A percentile compares a stretch with the other conserved stretches of the same genome.
Evolutionary conservation across 305 asterid species (phyloP).

Genomic region (Fraxinus xanthoxyloides): DNA sequence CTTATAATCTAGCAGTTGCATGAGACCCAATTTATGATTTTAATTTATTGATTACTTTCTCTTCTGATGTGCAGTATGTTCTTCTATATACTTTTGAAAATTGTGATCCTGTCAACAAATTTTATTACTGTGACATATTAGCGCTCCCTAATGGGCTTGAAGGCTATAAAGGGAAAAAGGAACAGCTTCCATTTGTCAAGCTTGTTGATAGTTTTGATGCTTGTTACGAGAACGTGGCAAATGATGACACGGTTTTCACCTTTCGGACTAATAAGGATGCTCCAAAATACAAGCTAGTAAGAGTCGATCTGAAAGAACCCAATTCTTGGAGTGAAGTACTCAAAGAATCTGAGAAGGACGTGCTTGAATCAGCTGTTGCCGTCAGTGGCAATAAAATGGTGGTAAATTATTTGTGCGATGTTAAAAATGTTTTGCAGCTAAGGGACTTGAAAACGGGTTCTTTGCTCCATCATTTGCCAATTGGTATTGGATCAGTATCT

Average conservation of each 20-base stretch:
- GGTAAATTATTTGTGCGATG: constrained; percentile 40
- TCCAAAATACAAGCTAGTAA: constrained; percentile 79
- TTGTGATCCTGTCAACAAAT: constrained; percentile 91
- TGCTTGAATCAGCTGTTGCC: constrained; percentile 25
- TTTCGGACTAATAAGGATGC: constrained; percentile 73
- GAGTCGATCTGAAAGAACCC: constrained; percentile 74
- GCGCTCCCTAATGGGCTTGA: constrained; percentile 66
- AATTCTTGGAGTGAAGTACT: constrained; percentile 73
- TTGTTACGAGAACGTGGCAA: constrained; percentile 62
- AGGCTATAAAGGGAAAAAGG: constrained; percentile 52
- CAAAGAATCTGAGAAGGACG: constrained; percentile 64
- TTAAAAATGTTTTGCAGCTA: constrained; percentile 61
- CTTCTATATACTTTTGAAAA: constrained; percentile 56
- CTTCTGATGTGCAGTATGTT: constrained; percentile 65
- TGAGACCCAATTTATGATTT: neutral
- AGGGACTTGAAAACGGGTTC: constrained; percentile 64
- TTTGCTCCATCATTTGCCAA: constrained; percentile 46
- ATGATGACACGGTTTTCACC: constrained; percentile 43
- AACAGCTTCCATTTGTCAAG: constrained; percentile 77
- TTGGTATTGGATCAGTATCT: constrained; percentile 65
- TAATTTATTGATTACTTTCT: neutral
- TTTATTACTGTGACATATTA: constrained; percentile 76
- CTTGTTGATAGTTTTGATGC: constrained; percentile 85
- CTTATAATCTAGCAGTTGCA: neutral
- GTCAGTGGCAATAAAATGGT: constrained; percentile 36